Base-by-base conservation (phyloP, 371 early-diverging fungal species). In the Rhizopus arrhizus region DNA sequence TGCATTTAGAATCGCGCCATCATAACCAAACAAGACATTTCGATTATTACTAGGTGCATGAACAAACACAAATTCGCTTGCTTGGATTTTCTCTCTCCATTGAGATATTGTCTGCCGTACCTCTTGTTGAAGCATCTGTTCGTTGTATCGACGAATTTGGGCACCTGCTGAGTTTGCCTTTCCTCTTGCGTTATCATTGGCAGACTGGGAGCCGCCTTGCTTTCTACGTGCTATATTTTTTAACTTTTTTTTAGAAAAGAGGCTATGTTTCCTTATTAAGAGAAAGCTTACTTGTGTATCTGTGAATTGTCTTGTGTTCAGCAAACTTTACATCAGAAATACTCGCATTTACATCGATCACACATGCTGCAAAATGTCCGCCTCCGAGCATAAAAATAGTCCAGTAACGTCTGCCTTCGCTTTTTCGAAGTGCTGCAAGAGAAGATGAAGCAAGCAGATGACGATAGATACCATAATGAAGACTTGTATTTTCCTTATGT, bases 111-210 rank as follows among this genome's bases (percentile, higher is more conserved):
- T 64, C 12, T 84, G 84, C 4, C 87, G 79, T 10, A 96, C 83
- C 22, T 97, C 97, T 50, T 89, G 81, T 61, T 85, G 76, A 12
- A 96, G 73, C 47, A 80, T 81, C 31, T 76, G 81, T 66, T 98
- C 97, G 64, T 96, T 97, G 71, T 95, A 86, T 58, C 96, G 77
- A 45, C 98, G 83, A 33, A 97, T 81, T 52, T 83, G 83, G 0
- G 97, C 94, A 54, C 97, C 97, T 7, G 95, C 98, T 8, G 95
- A 94, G 22, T 90, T 90, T 1, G 97, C 96, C 5, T 82, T 84
- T 15, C 93, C 94, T 66, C 91, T 91, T 10, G 89, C 77, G 41
- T 78, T 81, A 70, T 95, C 96, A 55, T 92, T 86, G 15, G 85
- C 80, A 9, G 85, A 81, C 73, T 98, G 98, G 12, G 92, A 79